Conservation (phyloP, 306 rosid genomes). For the Cucurbita argyrosperma region DNA sequence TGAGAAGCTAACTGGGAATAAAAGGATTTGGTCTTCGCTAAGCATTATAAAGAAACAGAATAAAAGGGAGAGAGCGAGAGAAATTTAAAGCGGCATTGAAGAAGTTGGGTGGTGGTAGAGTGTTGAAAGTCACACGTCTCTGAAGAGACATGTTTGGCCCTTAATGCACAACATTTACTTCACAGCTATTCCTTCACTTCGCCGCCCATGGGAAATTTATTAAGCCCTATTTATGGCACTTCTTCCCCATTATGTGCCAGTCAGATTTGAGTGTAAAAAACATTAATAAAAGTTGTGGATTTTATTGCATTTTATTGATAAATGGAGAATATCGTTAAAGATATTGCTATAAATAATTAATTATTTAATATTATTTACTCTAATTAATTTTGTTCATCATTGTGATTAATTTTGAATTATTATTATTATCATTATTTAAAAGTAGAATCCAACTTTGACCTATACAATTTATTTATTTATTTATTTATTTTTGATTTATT, state of each 20-base stretch:
- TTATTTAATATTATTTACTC: too few species aligned
- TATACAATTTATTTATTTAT: too few species aligned
- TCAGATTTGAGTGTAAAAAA: too few species aligned
- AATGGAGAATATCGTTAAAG: too few species aligned
- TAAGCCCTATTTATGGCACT: neutral
- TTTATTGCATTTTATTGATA: too few species aligned
- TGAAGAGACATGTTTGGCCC: neutral
- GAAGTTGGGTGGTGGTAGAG: conserved; percentile 52
- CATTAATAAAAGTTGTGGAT: too few species aligned
- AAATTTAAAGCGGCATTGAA: conserved; percentile 47
- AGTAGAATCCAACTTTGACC: too few species aligned
- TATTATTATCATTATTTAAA: too few species aligned
- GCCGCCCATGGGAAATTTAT: neutral
- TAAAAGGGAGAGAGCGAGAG: neutral
- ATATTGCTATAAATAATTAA: too few species aligned
- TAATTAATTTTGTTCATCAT: too few species aligned
- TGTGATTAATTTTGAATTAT: too few species aligned
- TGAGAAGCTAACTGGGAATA: neutral
- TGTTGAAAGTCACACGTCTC: conserved; percentile 2
- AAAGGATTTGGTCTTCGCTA: neutral
- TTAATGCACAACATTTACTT: neutral
- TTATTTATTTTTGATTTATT: too few species aligned
- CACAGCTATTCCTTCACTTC: neutral
- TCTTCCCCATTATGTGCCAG: neutral
- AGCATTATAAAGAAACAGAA: conserved; percentile 3